Evolutionary conservation across 129 eudicot species (phyloP), one percentile per base, ranked within the genome.

Genomic region (Dittrichia graveolens): DNA sequence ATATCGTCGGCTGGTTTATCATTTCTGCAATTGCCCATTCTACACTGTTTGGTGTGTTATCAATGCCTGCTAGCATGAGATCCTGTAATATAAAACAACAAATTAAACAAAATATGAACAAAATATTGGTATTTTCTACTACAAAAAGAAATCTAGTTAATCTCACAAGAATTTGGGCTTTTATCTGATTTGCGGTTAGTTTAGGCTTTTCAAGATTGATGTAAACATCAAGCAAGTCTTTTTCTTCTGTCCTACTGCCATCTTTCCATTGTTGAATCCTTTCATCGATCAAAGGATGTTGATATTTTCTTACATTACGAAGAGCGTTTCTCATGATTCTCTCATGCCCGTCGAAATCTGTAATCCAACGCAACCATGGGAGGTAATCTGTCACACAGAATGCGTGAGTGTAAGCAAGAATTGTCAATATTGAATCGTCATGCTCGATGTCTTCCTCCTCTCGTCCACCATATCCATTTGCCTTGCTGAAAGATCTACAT

Each of bases 161-260:
- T 61, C 66, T 61, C 35, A 38, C 66, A 38, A 61, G 45, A 5
- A 61, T 38, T 13, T 61, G 63, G 63, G 63, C 63, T 58, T 58
- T 58, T 24, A 58, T 58, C 63, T 58, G 63, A 34, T 58, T 40
- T 5, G 63, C 3, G 3, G 63, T 58, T 10, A 58, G 63, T 5
- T 3, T 4, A 24, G 63, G 63, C 6, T 12, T 49, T 49, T 5
- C 6, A 49, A 49, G 56, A 5, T 49, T 49, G 16, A 49, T 49
- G 56, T 3, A 49, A n/a, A 49, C 56, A 49, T 49, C 56, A 10
- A 49, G 56, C 15, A 49, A 49, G 56, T 49, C 56, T 3, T 49
- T 13, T 49, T 49, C 15, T 49, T 12, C 5, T 0, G 56, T 49
- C 56, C 56, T 12, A 49, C 3, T 6, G 7, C 47, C 47, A 43